These are phyloP conservation scores for Syzygium jambos DNA, from an alignment of 345 rosid species.

Conservation along the genomic window DNA sequence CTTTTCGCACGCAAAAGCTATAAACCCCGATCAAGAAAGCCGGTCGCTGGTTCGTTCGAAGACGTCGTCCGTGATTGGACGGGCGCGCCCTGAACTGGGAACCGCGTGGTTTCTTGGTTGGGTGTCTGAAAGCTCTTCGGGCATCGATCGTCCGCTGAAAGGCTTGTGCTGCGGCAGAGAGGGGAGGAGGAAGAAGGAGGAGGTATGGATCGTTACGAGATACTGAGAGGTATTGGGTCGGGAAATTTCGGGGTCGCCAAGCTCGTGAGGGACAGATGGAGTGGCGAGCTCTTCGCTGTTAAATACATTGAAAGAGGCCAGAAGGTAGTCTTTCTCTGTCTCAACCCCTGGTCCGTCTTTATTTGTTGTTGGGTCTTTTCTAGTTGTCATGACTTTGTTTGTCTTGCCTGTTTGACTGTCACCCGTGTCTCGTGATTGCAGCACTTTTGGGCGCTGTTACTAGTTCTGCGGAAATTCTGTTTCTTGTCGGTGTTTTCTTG, in stretches of 20 bases:
- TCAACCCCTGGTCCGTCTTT: neutral
- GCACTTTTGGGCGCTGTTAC: neutral
- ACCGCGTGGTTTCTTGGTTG: neutral
- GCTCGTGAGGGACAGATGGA: conserved; percentile 57
- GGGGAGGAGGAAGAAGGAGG: neutral
- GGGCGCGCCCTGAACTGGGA: neutral
- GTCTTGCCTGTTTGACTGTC: neutral
- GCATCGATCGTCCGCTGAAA: neutral
- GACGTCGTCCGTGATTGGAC: neutral
- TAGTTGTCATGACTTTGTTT: neutral
- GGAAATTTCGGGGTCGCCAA: conserved; percentile 93
- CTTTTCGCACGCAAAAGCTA: neutral
- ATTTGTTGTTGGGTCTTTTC: neutral
- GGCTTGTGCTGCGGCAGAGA: neutral
- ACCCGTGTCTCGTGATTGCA: neutral
- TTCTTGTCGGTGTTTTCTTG: neutral
- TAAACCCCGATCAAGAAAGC: neutral
- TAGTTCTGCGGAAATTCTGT: neutral
- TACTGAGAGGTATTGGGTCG: conserved; percentile 72
- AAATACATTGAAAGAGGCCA: conserved; percentile 81
- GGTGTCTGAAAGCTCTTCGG: neutral
- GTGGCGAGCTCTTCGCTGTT: conserved; percentile 56
- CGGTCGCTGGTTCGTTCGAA: neutral
- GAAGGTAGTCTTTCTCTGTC: conserved; percentile 28
- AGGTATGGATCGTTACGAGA: conserved; percentile 73